Percentiles rank a stretch among this genome's conserved stretches.
Evolutionary conservation across 768 basidiomycete genomes (phyloP).

Genomic region (Lactarius indigo): DNA sequence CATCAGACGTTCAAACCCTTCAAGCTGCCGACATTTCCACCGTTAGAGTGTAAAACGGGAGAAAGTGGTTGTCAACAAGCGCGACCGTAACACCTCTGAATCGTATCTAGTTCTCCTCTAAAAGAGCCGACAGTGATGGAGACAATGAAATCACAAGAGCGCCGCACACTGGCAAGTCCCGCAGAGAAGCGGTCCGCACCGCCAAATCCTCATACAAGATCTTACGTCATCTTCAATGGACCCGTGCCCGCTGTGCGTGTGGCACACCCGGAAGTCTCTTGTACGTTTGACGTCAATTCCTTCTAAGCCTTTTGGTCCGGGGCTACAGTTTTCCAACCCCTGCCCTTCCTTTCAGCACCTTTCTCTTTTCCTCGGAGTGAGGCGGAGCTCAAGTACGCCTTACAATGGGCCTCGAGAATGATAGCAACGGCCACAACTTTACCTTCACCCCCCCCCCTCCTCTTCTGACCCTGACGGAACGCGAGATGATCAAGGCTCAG

Average conservation of each 20-base stretch:
- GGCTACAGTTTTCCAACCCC: not conserved
- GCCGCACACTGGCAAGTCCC: too few relatives aligned
- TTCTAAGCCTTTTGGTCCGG: too few relatives aligned
- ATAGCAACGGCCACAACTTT: slow-evolving; percentile 78
- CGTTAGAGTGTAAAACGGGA: too few relatives aligned
- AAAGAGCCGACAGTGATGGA: too few relatives aligned
- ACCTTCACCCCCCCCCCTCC: slow-evolving; percentile 68
- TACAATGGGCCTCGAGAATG: slow-evolving; percentile 64
- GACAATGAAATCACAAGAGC: too few relatives aligned
- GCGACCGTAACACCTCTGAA: too few relatives aligned
- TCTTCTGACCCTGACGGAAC: slow-evolving; percentile 59
- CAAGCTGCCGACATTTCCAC: too few relatives aligned
- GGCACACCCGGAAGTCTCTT: slow-evolving; percentile 53
- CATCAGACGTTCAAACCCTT: too few relatives aligned
- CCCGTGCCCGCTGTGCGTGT: slow-evolving; percentile 64
- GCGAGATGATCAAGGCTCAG: slow-evolving; percentile 80
- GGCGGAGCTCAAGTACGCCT: slow-evolving; percentile 75
- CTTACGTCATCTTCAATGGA: slow-evolving; percentile 75
- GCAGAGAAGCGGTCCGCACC: slow-evolving; percentile 34
- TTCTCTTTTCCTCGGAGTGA: slow-evolving; percentile 82
- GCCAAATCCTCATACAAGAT: slow-evolving; percentile 85
- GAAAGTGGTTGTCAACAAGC: too few relatives aligned
- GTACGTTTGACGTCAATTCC: slow-evolving; percentile 35
- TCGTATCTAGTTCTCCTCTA: too few relatives aligned
- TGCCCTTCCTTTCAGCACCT: slow-evolving; percentile 38